Conservation (phyloP, 1,139 yeast species). For the Meyerozyma carpophila region DNA sequence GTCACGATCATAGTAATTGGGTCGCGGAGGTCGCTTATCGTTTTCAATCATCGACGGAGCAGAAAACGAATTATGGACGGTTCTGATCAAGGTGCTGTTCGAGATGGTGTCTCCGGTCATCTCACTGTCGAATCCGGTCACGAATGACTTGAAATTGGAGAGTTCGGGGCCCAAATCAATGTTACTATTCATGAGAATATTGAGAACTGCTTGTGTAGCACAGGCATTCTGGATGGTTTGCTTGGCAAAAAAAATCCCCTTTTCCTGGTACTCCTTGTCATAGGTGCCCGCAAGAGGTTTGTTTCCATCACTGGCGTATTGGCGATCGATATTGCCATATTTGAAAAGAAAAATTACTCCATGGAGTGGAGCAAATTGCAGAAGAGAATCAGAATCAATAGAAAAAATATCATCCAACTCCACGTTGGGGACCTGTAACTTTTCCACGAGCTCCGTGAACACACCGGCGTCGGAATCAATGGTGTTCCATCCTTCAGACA, state of each 20-base stretch:
- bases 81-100: conserved; percentile 54
- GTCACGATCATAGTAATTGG: conserved; percentile 32
- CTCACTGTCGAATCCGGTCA: conserved; percentile 50
- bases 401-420: conserved; percentile 59
- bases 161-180: conserved; percentile 49
- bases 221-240: conserved; percentile 70
- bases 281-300: conserved; percentile 42
- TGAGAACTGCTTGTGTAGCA: conserved; percentile 74
- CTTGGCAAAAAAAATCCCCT: conserved; percentile 53
- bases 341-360: conserved; percentile 66
- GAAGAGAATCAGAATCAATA: conserved; percentile 45
- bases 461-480: conserved; percentile 75
- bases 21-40: conserved; percentile 25
- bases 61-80: conserved; percentile 61
- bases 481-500: conserved; percentile 52
- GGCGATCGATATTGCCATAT: conserved; percentile 40
- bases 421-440: conserved; percentile 49
- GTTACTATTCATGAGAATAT: conserved; percentile 44
- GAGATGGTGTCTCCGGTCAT: conserved; percentile 61
- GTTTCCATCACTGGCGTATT: conserved; percentile 21
- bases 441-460: conserved; percentile 59
- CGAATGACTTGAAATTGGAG: conserved; percentile 45
- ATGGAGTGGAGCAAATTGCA: conserved; percentile 39
- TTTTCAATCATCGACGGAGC: conserved; percentile 50
- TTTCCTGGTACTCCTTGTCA: conserved; percentile 31